Percentiles rank a stretch among this genome's conserved stretches.
These are phyloP conservation scores for Kazachstania bromeliacearum DNA, from an alignment of 805 yeast genomes.

Conservation along the genomic window DNA sequence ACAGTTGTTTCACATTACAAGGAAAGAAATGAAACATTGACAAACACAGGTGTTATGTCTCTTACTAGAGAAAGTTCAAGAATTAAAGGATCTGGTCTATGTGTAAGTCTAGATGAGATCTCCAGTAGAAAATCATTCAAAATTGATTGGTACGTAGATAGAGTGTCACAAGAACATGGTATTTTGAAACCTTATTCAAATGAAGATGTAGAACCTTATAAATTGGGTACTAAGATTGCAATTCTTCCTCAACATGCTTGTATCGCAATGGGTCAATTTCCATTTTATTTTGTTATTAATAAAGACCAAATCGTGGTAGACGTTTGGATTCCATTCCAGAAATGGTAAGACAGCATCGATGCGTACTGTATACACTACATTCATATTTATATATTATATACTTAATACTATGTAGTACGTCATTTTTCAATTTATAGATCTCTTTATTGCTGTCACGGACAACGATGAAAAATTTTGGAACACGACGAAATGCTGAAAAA, in stretches of 20 bases:
- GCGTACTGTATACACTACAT: background rate
- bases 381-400: background rate
- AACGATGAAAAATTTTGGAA: slow-evolving; percentile 9
- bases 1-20: slow-evolving; percentile 54
- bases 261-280: slow-evolving; percentile 56
- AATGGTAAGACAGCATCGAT: slow-evolving; percentile 29
- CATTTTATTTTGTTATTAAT: slow-evolving; percentile 48
- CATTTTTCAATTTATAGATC: background rate
- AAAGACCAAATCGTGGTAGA: slow-evolving; percentile 43
- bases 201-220: slow-evolving; percentile 14
- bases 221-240: slow-evolving; percentile 41
- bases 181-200: slow-evolving; percentile 43
- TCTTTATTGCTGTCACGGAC: background rate
- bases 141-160: slow-evolving; percentile 49
- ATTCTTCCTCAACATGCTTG: slow-evolving; percentile 66
- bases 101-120: slow-evolving; percentile 21
- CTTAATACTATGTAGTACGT: background rate
- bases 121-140: slow-evolving; percentile 34
- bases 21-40: slow-evolving; percentile 43
- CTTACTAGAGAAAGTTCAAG: slow-evolving; percentile 56
- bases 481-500: background rate
- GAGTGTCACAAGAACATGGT: slow-evolving; percentile 76
- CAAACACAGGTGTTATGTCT: slow-evolving; percentile 67
- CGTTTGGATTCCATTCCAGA: slow-evolving; percentile 57
- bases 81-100: slow-evolving; percentile 47